Conservation (phyloP, 495 filamentous ascomycete genomes). For the Neurospora sp. region DNA sequence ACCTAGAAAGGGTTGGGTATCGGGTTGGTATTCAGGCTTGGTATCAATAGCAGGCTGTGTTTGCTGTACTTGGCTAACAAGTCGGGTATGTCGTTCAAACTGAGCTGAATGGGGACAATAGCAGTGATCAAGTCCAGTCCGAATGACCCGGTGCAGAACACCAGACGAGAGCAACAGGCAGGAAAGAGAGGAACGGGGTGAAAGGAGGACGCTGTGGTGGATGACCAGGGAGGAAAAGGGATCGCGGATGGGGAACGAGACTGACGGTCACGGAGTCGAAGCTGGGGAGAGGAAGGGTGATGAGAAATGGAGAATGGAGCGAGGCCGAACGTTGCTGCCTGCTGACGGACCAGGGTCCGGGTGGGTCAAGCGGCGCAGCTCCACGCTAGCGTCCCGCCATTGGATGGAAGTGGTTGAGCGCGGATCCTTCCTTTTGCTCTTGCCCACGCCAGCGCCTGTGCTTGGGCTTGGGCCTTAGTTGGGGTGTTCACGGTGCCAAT, state of each 20-base stretch:
- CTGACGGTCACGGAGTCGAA: neutral
- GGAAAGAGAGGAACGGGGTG: neutral
- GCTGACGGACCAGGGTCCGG: slow-evolving; percentile 15
- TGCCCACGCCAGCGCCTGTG: neutral
- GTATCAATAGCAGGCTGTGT: neutral
- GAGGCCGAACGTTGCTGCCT: slow-evolving; percentile 23
- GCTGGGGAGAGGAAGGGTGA: slow-evolving; percentile 11
- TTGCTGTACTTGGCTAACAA: neutral
- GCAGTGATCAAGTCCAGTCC: neutral
- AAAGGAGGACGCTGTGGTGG: slow-evolving; percentile 8
- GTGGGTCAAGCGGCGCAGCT: slow-evolving; percentile 24
- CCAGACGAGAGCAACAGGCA: slow-evolving; percentile 3
- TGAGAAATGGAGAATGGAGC: slow-evolving; percentile 24
- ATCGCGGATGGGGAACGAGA: slow-evolving; percentile 5
- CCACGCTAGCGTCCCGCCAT: slow-evolving; percentile 2
- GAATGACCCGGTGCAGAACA: slow-evolving; percentile 14
- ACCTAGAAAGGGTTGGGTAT: neutral
- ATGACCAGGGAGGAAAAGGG: slow-evolving; percentile 7
- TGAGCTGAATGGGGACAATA: neutral
- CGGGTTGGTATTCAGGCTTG: neutral
- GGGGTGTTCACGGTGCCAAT: slow-evolving; percentile 13
- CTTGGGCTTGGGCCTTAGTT: slow-evolving; percentile 3
- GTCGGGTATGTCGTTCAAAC: neutral
- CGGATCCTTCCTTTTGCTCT: slow-evolving; percentile 18
- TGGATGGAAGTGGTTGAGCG: slow-evolving; percentile 7